Conservation (phyloP, 768 basidiomycete species). For the Wakefieldia striispora region DNA sequence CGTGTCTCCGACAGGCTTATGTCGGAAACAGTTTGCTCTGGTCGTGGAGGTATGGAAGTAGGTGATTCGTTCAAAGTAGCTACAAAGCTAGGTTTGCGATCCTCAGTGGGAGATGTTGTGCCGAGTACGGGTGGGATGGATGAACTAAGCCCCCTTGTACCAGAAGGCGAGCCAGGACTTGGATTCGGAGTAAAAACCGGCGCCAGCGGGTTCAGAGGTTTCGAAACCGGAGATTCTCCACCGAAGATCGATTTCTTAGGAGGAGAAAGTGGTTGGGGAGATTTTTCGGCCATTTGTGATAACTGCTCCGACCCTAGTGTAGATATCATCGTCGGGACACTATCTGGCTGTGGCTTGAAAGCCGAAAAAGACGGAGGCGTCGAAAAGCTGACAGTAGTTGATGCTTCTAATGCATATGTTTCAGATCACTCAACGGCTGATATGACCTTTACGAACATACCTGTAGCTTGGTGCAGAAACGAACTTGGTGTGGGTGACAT, state of each 20-base stretch:
- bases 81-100: not conserved
- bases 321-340: not conserved
- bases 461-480: slow-evolving; percentile 4
- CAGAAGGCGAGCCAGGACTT: not conserved
- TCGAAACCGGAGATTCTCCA: slow-evolving; percentile 7
- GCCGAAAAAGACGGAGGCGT: not conserved
- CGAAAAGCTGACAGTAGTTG: not conserved
- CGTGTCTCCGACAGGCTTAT: not conserved
- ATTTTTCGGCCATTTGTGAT: not conserved
- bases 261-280: not conserved
- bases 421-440: not conserved
- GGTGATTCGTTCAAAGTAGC: not conserved
- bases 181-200: slow-evolving; percentile 13
- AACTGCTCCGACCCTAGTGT: not conserved
- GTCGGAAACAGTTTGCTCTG: not conserved
- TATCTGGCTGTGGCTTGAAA: not conserved
- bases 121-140: not conserved
- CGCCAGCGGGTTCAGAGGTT: slow-evolving; percentile 20
- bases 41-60: not conserved
- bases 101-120: not conserved
- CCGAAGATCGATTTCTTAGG: slow-evolving; percentile 1
- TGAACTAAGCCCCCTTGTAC: not conserved
- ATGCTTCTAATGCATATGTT: not conserved
- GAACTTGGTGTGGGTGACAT: not conserved
- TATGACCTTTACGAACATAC: slow-evolving; percentile 7